Conservation (phyloP, 2,329 filamentous ascomycete genomes). For the Neurospora sp. region DNA sequence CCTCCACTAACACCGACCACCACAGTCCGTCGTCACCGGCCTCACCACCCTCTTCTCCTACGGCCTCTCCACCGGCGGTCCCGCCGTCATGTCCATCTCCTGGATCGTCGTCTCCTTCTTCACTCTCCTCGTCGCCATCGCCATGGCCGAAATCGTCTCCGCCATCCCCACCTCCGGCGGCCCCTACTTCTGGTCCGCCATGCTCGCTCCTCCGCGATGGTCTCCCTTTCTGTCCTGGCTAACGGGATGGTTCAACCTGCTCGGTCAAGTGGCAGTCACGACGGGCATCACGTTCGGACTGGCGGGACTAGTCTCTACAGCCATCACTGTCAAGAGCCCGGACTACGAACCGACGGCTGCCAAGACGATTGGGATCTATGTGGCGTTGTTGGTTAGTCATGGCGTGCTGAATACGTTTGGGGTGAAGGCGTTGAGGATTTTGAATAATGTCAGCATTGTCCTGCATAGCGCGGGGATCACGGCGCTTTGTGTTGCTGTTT, state of each 20-base stretch:
- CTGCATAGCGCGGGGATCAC: constrained; percentile 44
- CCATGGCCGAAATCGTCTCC: constrained; percentile 51
- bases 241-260: constrained; percentile 33
- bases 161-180: constrained; percentile 49
- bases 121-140: constrained; percentile 42
- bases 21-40: constrained; percentile 48
- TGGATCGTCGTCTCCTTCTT: constrained; percentile 48
- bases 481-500: constrained; percentile 42
- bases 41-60: constrained; percentile 49
- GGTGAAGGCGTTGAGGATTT: constrained; percentile 42
- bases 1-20: neutral
- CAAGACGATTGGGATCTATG: constrained; percentile 49
- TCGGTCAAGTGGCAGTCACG: constrained; percentile 32
- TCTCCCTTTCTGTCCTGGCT: constrained; percentile 30
- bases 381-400: constrained; percentile 44
- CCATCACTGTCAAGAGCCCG: constrained; percentile 26
- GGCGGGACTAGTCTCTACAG: constrained; percentile 28
- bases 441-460: constrained; percentile 47
- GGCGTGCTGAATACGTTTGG: constrained; percentile 48
- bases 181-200: constrained; percentile 51
- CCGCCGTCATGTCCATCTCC: constrained; percentile 38
- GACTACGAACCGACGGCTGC: constrained; percentile 31
- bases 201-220: constrained; percentile 39
- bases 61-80: constrained; percentile 34
- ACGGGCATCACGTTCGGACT: constrained; percentile 33